Evolutionary conservation across 2,329 filamentous ascomycete species (phyloP).

Genomic region (Xylaria digitata): DNA sequence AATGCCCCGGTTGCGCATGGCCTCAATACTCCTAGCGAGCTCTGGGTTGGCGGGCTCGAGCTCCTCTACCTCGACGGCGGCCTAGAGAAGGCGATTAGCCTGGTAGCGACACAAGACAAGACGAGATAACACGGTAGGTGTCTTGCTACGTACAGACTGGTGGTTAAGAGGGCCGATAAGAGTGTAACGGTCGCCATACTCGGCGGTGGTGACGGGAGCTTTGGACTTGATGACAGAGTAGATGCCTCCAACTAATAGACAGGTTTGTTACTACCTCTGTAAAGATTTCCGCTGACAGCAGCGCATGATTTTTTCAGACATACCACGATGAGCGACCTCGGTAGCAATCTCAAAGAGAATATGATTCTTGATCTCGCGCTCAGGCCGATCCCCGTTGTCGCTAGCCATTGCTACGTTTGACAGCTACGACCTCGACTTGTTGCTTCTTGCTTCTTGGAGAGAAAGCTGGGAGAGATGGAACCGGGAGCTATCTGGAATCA

Average conservation of each 20-base stretch:
- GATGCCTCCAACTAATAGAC: slow-evolving; percentile 84
- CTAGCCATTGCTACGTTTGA: slow-evolving; percentile 56
- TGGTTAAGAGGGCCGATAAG: slow-evolving; percentile 94
- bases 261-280: slow-evolving; percentile 39
- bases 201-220: slow-evolving; percentile 94
- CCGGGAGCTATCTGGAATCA: background rate
- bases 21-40: slow-evolving; percentile 83
- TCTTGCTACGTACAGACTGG: slow-evolving; percentile 74
- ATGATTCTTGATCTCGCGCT: slow-evolving; percentile 89
- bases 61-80: slow-evolving; percentile 97
- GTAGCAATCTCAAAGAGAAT: slow-evolving; percentile 96
- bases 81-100: slow-evolving; percentile 61
- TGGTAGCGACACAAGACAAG: background rate
- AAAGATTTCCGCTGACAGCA: background rate
- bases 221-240: slow-evolving; percentile 99
- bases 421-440: slow-evolving; percentile 11
- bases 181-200: slow-evolving; percentile 98
- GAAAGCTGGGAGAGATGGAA: slow-evolving; percentile 6
- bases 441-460: background rate
- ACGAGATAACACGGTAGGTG: background rate
- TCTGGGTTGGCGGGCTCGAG: slow-evolving; percentile 85
- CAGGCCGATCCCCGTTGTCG: slow-evolving; percentile 56
- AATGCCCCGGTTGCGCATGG: slow-evolving; percentile 93
- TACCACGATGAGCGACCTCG: slow-evolving; percentile 96
- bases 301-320: slow-evolving; percentile 45